These are phyloP conservation scores for Cyclotella kingstonii DNA, from an alignment of 108 stramenopile genomes.

Conservation along the genomic window DNA sequence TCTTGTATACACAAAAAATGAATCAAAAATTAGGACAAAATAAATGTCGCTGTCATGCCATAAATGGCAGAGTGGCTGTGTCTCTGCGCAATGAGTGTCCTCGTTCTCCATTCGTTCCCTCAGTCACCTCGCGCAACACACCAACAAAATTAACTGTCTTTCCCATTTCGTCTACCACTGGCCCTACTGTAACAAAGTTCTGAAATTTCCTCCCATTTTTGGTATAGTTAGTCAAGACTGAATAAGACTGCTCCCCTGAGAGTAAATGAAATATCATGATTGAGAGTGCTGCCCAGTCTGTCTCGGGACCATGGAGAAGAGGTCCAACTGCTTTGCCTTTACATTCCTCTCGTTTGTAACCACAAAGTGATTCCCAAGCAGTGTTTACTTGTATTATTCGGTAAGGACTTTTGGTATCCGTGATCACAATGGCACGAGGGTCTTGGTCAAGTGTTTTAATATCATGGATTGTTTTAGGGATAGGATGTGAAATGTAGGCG, in stretches of 20 bases:
- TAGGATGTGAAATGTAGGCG: slow-evolving; percentile 1
- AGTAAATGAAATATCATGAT: slow-evolving; percentile 50
- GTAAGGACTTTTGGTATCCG: slow-evolving; percentile 58
- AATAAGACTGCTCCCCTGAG: slow-evolving; percentile 63
- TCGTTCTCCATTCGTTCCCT: background rate
- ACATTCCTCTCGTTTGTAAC: slow-evolving; percentile 57
- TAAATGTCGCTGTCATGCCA: too few relatives aligned
- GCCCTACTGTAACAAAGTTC: slow-evolving; percentile 67
- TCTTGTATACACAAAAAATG: too few relatives aligned
- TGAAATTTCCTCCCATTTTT: slow-evolving; percentile 62
- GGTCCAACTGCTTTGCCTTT: slow-evolving; percentile 54
- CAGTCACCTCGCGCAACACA: slow-evolving; percentile 61
- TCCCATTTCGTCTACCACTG: slow-evolving; percentile 53
- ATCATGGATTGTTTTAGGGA: slow-evolving; percentile 21
- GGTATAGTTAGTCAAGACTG: slow-evolving; percentile 71
- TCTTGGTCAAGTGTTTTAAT: slow-evolving; percentile 23
- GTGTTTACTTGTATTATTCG: slow-evolving; percentile 66
- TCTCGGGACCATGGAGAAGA: slow-evolving; percentile 66
- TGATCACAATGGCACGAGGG: slow-evolving; percentile 67
- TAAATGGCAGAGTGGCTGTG: slow-evolving; percentile 4
- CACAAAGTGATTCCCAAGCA: slow-evolving; percentile 75
- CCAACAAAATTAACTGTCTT: slow-evolving; percentile 70
- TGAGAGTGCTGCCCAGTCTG: slow-evolving; percentile 53
- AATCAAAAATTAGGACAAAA: too few relatives aligned
- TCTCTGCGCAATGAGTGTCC: background rate